phyloP scores from a whole-genome alignment of 306 rosid species.

The Purshia tridentata region DNA sequence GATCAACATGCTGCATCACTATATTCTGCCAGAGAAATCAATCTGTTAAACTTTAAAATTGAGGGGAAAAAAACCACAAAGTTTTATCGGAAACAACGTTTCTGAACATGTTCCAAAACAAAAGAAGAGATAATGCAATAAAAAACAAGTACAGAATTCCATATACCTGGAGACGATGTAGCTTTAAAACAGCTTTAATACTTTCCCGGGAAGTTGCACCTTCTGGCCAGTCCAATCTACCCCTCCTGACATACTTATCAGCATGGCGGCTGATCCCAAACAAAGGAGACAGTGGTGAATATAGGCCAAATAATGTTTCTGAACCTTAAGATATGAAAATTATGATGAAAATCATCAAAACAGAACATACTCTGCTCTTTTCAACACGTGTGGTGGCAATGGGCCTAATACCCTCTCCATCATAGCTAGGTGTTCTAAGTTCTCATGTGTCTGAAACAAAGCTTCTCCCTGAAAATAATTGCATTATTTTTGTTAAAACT shows the following conservation, averaged over 20 bases:
- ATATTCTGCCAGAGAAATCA: constrained; percentile 53
- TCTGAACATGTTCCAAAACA: background rate
- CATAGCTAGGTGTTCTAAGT: constrained; percentile 87
- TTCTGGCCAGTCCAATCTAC: constrained; percentile 81
- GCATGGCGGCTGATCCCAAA: constrained; percentile 56
- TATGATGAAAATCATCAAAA: background rate
- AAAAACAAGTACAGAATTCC: background rate
- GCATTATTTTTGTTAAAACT: background rate
- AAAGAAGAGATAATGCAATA: background rate
- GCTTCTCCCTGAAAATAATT: constrained; percentile 65
- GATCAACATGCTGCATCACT: constrained; percentile 83
- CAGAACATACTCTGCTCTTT: constrained; percentile 62
- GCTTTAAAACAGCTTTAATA: constrained; percentile 68
- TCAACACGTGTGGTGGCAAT: constrained; percentile 62
- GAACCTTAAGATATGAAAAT: background rate
- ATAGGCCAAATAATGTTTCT: background rate
- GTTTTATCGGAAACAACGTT: background rate
- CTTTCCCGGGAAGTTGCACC: constrained; percentile 81
- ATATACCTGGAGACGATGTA: constrained; percentile 72
- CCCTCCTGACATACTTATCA: constrained; percentile 67
- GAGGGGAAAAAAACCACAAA: background rate
- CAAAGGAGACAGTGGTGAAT: background rate
- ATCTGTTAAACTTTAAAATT: background rate
- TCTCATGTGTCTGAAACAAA: constrained; percentile 82
- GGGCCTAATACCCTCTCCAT: constrained; percentile 87